phyloP scores from a whole-genome alignment of 495 filamentous ascomycete genomes.

The Trichoderma orchidacearum region DNA sequence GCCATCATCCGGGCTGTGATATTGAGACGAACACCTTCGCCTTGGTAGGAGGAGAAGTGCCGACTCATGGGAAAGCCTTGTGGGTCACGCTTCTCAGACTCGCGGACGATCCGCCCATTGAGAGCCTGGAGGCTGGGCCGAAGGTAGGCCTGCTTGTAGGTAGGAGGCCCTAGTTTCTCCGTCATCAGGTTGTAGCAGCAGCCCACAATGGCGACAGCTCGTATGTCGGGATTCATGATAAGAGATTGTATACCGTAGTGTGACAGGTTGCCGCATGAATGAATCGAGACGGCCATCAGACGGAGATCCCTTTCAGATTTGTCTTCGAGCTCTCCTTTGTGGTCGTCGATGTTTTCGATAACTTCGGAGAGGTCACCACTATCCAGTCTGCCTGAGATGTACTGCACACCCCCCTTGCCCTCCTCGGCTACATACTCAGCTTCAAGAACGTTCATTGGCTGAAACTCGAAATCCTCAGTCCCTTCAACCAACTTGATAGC shows the following conservation, averaged over 20 bases:
- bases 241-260: slow-evolving; percentile 87
- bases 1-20: slow-evolving; percentile 97
- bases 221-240: slow-evolving; percentile 64
- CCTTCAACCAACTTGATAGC: slow-evolving; percentile 19
- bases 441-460: slow-evolving; percentile 28
- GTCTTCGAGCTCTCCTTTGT: slow-evolving; percentile 12
- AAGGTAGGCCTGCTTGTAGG: slow-evolving; percentile 59
- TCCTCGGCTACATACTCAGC: slow-evolving; percentile 31
- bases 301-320: slow-evolving; percentile 22
- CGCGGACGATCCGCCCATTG: slow-evolving; percentile 29
- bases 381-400: slow-evolving; percentile 45
- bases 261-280: slow-evolving; percentile 94
- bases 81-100: slow-evolving; percentile 55
- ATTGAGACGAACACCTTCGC: slow-evolving; percentile 64
- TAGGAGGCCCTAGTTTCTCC: slow-evolving; percentile 74
- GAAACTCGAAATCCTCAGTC: slow-evolving; percentile 27
- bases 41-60: slow-evolving; percentile 45
- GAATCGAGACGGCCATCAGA: slow-evolving; percentile 84
- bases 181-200: slow-evolving; percentile 97
- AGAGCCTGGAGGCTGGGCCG: slow-evolving; percentile 49
- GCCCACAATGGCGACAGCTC: slow-evolving; percentile 84
- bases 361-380: slow-evolving; percentile 46
- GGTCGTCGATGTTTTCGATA: slow-evolving; percentile 12
- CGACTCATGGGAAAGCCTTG: slow-evolving; percentile 90
- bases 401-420: slow-evolving; percentile 55